Percentiles rank a stretch among this genome's conserved stretches.
These are phyloP conservation scores for Ustilago hordei DNA, from an alignment of 1,284 basidiomycete species.

Conservation along the genomic window DNA sequence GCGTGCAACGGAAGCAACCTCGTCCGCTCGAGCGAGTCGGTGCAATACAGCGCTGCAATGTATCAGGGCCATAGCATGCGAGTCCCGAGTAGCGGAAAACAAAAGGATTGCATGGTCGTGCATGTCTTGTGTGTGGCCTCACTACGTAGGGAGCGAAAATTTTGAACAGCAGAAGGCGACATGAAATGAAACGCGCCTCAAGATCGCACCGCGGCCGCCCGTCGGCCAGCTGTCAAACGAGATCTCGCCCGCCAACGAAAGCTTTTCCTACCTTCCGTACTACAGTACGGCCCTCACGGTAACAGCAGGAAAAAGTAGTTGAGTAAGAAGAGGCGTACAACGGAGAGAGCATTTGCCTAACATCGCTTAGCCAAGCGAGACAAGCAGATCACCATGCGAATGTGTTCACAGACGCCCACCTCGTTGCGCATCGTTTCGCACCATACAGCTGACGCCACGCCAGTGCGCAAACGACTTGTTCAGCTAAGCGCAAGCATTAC, in stretches of 20 bases:
- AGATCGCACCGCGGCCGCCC: too few species aligned
- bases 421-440: neutral
- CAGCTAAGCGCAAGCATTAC: neutral
- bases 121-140: neutral
- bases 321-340: constrained; percentile 8
- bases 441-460: neutral
- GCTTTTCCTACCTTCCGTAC: too few species aligned
- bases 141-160: neutral
- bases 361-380: constrained; percentile 27
- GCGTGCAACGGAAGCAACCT: constrained; percentile 3
- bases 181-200: too few species aligned
- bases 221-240: too few species aligned
- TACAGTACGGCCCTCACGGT: too few species aligned
- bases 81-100: neutral
- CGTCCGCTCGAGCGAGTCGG: constrained; percentile 4
- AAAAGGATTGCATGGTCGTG: neutral
- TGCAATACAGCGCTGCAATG: neutral
- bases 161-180: neutral
- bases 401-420: neutral
- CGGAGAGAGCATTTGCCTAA: neutral
- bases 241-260: too few species aligned
- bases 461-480: neutral
- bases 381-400: constrained; percentile 9
- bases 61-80: neutral
- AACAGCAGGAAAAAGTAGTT: neutral